A percentile compares a stretch with the other conserved stretches of the same genome.
phyloP scores from a whole-genome alignment of 2,329 filamentous ascomycete species.

The Aureobasidium sp. region DNA sequence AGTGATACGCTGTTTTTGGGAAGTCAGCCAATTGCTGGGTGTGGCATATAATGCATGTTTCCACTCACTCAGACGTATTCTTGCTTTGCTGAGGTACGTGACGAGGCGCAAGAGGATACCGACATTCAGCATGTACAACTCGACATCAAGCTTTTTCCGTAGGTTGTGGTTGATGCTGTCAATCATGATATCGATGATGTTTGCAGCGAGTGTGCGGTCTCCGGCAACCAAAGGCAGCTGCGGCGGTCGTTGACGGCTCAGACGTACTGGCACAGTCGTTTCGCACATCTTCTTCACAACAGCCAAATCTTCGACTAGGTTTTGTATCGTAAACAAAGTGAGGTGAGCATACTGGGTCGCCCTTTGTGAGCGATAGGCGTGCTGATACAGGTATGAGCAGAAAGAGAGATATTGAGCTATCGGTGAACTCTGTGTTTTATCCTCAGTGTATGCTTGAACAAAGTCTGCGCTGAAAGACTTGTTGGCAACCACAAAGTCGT shows the following conservation, averaged over 20 bases:
- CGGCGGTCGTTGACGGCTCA: slow-evolving; percentile 84
- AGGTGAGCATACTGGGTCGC: slow-evolving; percentile 77
- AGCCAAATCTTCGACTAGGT: slow-evolving; percentile 76
- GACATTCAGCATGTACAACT: slow-evolving; percentile 74
- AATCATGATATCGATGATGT: slow-evolving; percentile 76
- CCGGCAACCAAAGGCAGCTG: slow-evolving; percentile 67
- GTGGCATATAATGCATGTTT: neutral
- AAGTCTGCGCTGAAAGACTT: slow-evolving; percentile 89
- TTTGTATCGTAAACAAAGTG: slow-evolving; percentile 74
- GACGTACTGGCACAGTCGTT: slow-evolving; percentile 66
- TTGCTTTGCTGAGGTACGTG: slow-evolving; percentile 72
- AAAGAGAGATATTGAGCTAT: slow-evolving; percentile 79
- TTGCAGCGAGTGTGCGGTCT: slow-evolving; percentile 65
- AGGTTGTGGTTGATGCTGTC: slow-evolving; percentile 94
- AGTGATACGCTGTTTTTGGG: slow-evolving; percentile 60
- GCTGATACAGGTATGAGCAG: slow-evolving; percentile 86
- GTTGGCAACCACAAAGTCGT: slow-evolving; percentile 90
- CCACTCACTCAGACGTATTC: slow-evolving; percentile 56
- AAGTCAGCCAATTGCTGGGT: neutral
- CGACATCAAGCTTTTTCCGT: slow-evolving; percentile 71
- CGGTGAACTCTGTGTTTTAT: slow-evolving; percentile 60
- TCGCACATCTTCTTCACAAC: slow-evolving; percentile 77
- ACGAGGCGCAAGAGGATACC: slow-evolving; percentile 76
- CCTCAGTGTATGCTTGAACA: slow-evolving; percentile 50
- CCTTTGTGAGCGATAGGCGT: slow-evolving; percentile 75